Percentiles rank a stretch among this genome's conserved stretches.
phyloP scores from a whole-genome alignment of 1,284 basidiomycete species.

The Gastroboletus turbinatus region DNA sequence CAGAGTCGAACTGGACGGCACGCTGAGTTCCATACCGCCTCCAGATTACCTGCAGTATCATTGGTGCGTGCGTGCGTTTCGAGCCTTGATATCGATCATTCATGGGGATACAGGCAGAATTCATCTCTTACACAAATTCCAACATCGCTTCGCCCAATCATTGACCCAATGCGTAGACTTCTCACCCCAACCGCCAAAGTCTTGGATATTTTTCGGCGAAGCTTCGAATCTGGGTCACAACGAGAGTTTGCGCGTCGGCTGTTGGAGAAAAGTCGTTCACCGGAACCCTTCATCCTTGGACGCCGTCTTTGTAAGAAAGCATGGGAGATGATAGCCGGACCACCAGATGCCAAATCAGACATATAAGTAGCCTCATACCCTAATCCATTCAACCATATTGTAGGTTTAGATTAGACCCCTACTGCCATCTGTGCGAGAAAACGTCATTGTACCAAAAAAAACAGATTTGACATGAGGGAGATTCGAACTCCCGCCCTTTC shows the following conservation, averaged over 20 bases:
- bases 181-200: constrained; percentile 49
- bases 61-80: constrained; percentile 20
- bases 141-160: constrained; percentile 38
- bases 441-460: constrained; percentile 16
- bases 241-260: constrained; percentile 47
- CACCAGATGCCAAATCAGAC: constrained; percentile 28
- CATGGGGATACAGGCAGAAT: constrained; percentile 24
- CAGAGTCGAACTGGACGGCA: constrained; percentile 31
- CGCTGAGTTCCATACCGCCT: constrained; percentile 23
- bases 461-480: constrained; percentile 39
- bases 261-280: constrained; percentile 55
- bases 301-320: constrained; percentile 45
- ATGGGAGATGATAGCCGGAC: constrained; percentile 47
- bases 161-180: constrained; percentile 46
- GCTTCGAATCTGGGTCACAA: constrained; percentile 50
- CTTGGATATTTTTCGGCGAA: constrained; percentile 48
- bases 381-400: constrained; percentile 11
- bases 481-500: constrained; percentile 50
- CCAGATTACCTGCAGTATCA: constrained; percentile 23
- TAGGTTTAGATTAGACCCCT: constrained; percentile 12
- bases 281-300: constrained; percentile 54
- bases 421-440: neutral
- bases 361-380: constrained; percentile 26
- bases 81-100: neutral
- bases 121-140: constrained; percentile 37